A percentile compares a stretch with the other conserved stretches of the same genome.
Conservation (phyloP, 768 basidiomycete genomes). For the Gloeopeniophorella convolvens region DNA sequence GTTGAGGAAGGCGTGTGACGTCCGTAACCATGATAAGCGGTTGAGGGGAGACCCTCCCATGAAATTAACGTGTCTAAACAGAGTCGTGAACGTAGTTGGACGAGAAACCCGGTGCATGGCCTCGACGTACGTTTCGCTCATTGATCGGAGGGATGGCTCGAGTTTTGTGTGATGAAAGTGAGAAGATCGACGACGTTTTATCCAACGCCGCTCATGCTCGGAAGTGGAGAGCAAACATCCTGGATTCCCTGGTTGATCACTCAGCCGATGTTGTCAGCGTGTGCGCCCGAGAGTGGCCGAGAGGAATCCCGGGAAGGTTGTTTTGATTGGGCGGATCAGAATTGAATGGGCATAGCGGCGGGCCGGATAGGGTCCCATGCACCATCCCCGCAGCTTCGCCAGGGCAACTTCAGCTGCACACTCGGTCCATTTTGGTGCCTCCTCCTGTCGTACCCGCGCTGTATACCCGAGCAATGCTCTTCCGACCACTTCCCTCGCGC, state of each 20-base stretch:
- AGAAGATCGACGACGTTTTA: no score
- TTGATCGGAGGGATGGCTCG: no score
- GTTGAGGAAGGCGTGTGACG: slow-evolving; percentile 71
- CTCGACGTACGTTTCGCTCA: slow-evolving; percentile 18
- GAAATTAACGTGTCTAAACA: slow-evolving; percentile 41
- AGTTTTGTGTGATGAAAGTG: no score
- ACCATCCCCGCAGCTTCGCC: no score
- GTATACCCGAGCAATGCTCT: not conserved
- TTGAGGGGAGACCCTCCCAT: slow-evolving; percentile 65
- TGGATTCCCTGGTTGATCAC: no score
- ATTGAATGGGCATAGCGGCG: not conserved
- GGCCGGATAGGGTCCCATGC: no score
- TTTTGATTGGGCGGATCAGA: slow-evolving; percentile 6
- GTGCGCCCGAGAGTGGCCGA: not conserved
- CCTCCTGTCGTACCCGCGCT: no score
- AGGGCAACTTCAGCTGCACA: slow-evolving; percentile 5
- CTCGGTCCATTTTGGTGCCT: not conserved
- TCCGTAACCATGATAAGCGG: slow-evolving; percentile 74
- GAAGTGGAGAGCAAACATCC: no score
- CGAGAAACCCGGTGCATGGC: slow-evolving; percentile 1
- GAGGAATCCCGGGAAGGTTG: no score
- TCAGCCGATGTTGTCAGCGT: not conserved
- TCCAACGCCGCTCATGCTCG: no score
- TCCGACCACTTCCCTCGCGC: not conserved
- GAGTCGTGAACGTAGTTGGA: slow-evolving; percentile 6